Conservation (phyloP, 2,329 filamentous ascomycete species). For the Colletotrichum aenigma region DNA sequence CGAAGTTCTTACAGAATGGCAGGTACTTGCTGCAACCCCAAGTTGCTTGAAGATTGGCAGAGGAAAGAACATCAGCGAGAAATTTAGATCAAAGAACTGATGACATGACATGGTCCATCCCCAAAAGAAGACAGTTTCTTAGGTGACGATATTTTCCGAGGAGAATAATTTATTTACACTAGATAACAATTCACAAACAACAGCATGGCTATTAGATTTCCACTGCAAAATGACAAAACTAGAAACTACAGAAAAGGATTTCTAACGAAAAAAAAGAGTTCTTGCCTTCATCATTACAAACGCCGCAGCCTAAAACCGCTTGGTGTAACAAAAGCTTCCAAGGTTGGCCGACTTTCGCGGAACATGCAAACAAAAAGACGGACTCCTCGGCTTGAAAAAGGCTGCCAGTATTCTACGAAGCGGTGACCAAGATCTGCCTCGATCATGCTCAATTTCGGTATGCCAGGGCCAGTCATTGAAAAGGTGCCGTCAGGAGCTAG, state of each 20-base stretch:
- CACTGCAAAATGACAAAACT: background rate
- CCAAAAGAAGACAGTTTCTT: rapidly evolving
- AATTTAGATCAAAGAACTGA: background rate
- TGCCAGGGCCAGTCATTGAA: background rate
- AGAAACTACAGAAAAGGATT: background rate
- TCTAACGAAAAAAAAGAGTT: background rate
- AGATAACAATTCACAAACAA: rapidly evolving
- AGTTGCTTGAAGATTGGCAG: rapidly evolving
- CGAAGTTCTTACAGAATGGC: background rate
- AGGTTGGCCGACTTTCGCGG: rapidly evolving
- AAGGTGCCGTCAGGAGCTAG: background rate
- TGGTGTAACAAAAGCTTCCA: background rate
- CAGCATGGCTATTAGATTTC: rapidly evolving
- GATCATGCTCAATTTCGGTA: background rate
- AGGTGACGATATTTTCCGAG: no score
- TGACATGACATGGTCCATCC: rapidly evolving
- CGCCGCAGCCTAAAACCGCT: background rate
- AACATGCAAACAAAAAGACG: background rate
- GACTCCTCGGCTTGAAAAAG: background rate
- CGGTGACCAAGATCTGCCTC: background rate
- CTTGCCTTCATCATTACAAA: background rate
- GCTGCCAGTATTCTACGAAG: background rate
- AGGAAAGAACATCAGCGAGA: rapidly evolving
- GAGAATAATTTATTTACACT: background rate
- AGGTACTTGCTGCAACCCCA: background rate